phyloP scores from a whole-genome alignment of 306 rosid species.

The Prunus davidiana region DNA sequence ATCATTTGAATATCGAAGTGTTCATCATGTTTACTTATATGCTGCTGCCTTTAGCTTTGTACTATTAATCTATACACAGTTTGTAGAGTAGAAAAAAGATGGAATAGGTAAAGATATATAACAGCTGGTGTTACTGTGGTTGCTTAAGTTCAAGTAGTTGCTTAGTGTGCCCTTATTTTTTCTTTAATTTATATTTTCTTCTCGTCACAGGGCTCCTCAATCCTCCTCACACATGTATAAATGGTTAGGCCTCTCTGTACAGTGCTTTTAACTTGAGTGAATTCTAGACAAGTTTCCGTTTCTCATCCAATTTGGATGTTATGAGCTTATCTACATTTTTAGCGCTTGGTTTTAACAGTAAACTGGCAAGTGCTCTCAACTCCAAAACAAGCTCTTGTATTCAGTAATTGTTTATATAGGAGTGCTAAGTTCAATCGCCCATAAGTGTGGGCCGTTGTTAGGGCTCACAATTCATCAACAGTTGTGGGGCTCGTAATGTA shows the following conservation, averaged over 20 bases:
- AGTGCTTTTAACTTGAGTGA: not conserved
- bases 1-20: constrained; percentile 32
- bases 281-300: not conserved
- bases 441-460: too few species aligned
- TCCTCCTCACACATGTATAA: not conserved
- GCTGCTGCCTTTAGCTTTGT: not conserved
- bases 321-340: not conserved
- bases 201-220: not conserved
- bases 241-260: not conserved
- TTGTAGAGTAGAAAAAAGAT: too few species aligned
- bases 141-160: not conserved
- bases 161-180: not conserved
- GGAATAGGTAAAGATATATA: not conserved
- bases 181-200: not conserved
- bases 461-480: too few species aligned
- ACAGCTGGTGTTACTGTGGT: not conserved
- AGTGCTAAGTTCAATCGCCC: not conserved
- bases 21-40: not conserved
- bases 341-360: not conserved
- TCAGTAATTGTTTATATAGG: not conserved
- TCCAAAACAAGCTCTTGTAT: not conserved
- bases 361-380: not conserved
- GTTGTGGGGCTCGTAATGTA: too few species aligned
- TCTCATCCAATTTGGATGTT: not conserved
- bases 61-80: not conserved